Percentiles rank a stretch among this genome's conserved stretches.
phyloP scores from a whole-genome alignment of 192 early-diverging fungal genomes.

The Coemansia sp. region DNA sequence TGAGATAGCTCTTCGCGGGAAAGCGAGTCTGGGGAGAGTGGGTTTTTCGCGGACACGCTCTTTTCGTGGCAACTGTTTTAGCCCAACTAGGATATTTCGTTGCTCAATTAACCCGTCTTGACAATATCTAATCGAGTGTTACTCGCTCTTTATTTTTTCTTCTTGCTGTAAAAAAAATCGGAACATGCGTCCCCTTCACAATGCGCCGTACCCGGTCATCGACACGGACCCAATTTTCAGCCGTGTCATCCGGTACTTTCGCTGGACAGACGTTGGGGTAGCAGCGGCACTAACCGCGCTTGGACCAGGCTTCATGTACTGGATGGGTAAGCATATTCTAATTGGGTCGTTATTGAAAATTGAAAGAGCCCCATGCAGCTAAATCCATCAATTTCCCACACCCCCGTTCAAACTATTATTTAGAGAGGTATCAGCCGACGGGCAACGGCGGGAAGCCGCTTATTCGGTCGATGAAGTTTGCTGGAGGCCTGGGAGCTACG shows the following conservation, averaged over 20 bases:
- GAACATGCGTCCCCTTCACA: conserved; percentile 26
- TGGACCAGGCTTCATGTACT: conserved; percentile 70
- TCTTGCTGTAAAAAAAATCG: neutral
- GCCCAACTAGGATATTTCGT: too few relatives aligned
- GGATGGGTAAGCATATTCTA: conserved; percentile 65
- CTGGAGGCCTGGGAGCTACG: conserved; percentile 52
- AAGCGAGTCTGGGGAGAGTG: too few relatives aligned
- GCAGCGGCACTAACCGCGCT: conserved; percentile 59
- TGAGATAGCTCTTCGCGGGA: too few relatives aligned
- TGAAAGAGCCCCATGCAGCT: too few relatives aligned
- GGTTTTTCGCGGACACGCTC: neutral
- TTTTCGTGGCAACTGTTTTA: neutral
- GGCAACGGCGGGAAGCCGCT: conserved; percentile 44
- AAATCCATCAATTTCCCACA: too few relatives aligned
- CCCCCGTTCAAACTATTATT: conserved; percentile 1
- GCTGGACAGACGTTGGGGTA: conserved; percentile 69
- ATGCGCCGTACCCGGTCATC: conserved; percentile 75
- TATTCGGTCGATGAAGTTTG: conserved; percentile 53
- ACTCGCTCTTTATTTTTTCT: too few relatives aligned
- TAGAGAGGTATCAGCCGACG: conserved; percentile 55
- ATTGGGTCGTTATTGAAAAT: too few relatives aligned
- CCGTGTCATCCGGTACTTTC: conserved; percentile 87
- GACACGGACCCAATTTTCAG: conserved; percentile 87
- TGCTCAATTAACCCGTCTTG: too few relatives aligned
- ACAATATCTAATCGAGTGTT: neutral